Percentiles rank a stretch among this genome's conserved stretches.
These are phyloP conservation scores for Diaporthe citrichinensis DNA, from an alignment of 2,329 filamentous ascomycete species.

Conservation along the genomic window DNA sequence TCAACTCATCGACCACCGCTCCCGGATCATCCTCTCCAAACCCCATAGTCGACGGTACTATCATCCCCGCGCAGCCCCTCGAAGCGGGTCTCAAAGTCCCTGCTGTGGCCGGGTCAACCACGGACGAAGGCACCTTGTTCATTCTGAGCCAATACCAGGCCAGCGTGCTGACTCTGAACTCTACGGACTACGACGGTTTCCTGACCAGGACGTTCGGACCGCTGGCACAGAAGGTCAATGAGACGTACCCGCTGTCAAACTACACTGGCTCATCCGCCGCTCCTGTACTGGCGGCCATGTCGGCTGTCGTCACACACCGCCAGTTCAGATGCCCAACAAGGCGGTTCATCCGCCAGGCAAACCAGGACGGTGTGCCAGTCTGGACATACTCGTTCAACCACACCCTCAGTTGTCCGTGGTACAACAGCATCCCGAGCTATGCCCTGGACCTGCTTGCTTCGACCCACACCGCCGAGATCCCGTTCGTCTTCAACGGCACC, in stretches of 20 bases:
- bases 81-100: slow-evolving; percentile 47
- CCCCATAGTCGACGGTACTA: slow-evolving; percentile 46
- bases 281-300: slow-evolving; percentile 42
- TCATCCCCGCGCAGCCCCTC: slow-evolving; percentile 47
- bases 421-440: slow-evolving; percentile 37
- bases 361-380: slow-evolving; percentile 42
- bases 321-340: slow-evolving; percentile 45
- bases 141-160: slow-evolving; percentile 43
- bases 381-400: slow-evolving; percentile 47
- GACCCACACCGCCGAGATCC: slow-evolving; percentile 49
- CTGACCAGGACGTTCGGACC: slow-evolving; percentile 39
- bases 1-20: neutral
- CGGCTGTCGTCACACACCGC: slow-evolving; percentile 42
- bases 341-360: slow-evolving; percentile 41
- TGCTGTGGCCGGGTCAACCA: slow-evolving; percentile 47
- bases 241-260: slow-evolving; percentile 27
- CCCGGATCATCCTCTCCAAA: slow-evolving; percentile 39
- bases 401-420: slow-evolving; percentile 46
- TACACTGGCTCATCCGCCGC: slow-evolving; percentile 41
- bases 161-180: slow-evolving; percentile 40
- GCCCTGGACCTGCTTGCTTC: slow-evolving; percentile 43
- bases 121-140: slow-evolving; percentile 47
- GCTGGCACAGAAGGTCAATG: slow-evolving; percentile 31
- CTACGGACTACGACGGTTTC: slow-evolving; percentile 47
- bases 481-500: slow-evolving; percentile 49